A percentile compares a stretch with the other conserved stretches of the same genome.
phyloP scores from a whole-genome alignment of 2,329 filamentous ascomycete species.

The Setomelanomma holmii region DNA sequence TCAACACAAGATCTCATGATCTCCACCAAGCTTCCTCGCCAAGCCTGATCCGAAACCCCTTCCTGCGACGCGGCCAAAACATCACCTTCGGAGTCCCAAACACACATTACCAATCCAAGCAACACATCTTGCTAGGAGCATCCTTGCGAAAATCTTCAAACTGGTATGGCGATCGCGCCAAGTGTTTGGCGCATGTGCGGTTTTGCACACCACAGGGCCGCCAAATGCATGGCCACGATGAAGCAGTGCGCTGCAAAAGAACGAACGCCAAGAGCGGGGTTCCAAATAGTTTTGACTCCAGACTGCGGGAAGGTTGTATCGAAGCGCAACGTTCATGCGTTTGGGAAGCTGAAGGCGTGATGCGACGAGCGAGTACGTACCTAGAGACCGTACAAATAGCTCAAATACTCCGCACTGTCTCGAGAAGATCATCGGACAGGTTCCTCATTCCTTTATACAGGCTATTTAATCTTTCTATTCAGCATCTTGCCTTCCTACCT shows the following conservation, averaged over 20 bases:
- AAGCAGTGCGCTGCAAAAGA: constrained; percentile 22
- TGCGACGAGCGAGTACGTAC: background rate
- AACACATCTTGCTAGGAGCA: constrained; percentile 9
- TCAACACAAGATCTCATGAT: constrained; percentile 28
- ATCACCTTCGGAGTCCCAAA: constrained; percentile 34
- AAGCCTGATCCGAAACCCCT: constrained; percentile 39
- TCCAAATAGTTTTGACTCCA: constrained; percentile 11
- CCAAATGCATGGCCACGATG: constrained; percentile 24
- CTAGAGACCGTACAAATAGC: constrained; percentile 32
- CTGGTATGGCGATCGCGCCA: constrained; percentile 15
- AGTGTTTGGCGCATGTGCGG: constrained; percentile 7
- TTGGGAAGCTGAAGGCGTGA: constrained; percentile 2
- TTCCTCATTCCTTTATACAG: constrained; percentile 33
- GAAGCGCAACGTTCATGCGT: constrained; percentile 13
- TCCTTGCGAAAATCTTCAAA: constrained; percentile 15
- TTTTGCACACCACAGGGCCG: constrained; percentile 6
- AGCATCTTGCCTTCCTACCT: constrained; percentile 19
- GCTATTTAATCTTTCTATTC: constrained; percentile 32
- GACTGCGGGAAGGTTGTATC: constrained; percentile 9
- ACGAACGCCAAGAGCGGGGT: constrained; percentile 26
- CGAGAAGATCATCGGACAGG: constrained; percentile 31
- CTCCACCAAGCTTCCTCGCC: constrained; percentile 33
- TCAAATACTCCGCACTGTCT: background rate
- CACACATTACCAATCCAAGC: constrained; percentile 18
- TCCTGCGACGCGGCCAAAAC: constrained; percentile 43